These are phyloP conservation scores for Tirmania nivea DNA, from an alignment of 495 filamentous ascomycete genomes.

Conservation along the genomic window DNA sequence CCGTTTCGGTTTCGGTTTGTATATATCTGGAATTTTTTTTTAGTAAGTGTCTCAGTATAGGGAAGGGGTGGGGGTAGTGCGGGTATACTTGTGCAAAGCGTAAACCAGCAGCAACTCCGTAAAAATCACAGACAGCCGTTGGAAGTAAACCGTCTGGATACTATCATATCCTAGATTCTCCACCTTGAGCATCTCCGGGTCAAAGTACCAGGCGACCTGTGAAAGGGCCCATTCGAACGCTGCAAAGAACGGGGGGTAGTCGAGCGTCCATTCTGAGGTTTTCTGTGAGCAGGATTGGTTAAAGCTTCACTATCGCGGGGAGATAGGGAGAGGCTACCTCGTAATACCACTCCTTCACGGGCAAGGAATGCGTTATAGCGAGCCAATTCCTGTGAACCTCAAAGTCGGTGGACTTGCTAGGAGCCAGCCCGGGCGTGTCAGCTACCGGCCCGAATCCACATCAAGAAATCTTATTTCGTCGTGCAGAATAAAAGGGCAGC, in stretches of 20 bases:
- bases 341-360: constrained; percentile 80
- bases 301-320: not conserved
- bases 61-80: not conserved
- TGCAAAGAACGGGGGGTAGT: constrained; percentile 96
- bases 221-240: constrained; percentile 90
- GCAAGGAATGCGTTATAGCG: constrained; percentile 74
- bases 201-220: constrained; percentile 49
- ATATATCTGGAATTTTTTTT: constrained; percentile 34
- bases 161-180: constrained; percentile 63
- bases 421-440: constrained; percentile 4
- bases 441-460: not conserved
- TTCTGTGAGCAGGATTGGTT: constrained; percentile 26
- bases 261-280: constrained; percentile 96
- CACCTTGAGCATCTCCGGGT: constrained; percentile 67
- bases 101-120: constrained; percentile 67
- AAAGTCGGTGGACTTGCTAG: constrained; percentile 95
- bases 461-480: not conserved
- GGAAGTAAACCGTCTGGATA: constrained; percentile 85
- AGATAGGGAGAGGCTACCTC: constrained; percentile 31
- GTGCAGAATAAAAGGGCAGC: not conserved
- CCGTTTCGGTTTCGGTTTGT: constrained; percentile 36
- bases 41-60: not conserved
- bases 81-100: constrained; percentile 50
- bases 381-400: constrained; percentile 98
- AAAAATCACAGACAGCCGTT: constrained; percentile 66